Base-by-base conservation (phyloP, 352 stramenopile genomes). In the Phytophthora hybrid region DNA sequence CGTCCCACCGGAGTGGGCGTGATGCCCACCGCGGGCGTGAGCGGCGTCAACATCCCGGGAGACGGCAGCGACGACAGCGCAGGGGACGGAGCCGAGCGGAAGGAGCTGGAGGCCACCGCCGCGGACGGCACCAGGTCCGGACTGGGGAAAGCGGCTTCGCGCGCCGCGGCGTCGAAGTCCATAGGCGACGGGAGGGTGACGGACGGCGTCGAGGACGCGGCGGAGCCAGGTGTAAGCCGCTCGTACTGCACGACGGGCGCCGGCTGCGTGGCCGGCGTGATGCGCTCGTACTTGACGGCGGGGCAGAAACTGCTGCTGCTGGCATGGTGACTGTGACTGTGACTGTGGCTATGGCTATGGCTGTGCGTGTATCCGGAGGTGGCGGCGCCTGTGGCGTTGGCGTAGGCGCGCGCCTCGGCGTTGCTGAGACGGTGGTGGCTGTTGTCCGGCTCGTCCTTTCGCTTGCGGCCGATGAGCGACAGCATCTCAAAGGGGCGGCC, bases 401-500 rank as follows among this genome's bases (percentile, higher is more conserved):
- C 66, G 59, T 81, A 81, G 6, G 70, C 74, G 51, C 66, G 63
- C 31, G 71, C 58, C 10, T 73, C 70, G n/a, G 63, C 47, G 37
- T 52, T 44, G 59, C 57, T 76, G 44, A 77, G 56, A 46, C 10
- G 72, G 21, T 69, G 64, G n/a, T 61, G 60, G 4, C 58, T 59
- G 56, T 63, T 68, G 21, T 41, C 58, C 23, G 63, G 31, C 32
- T 86, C 75, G 26, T 89, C 71, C 58, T 87, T 85, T 63, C 86
- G 88, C 59, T 89, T 90, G 61, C 85, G 82, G 29, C 85, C 80
- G 8, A 88, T 73, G 37, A 93, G 83, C 23, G 83, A 90, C 19
- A 93, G 74, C 62, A 93, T 53, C 79, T 91, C 83, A 55, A 93
- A 93, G 41, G 82, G 79, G 52, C 78, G 78, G 44, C 80, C 77